Evolutionary conservation across 139 green algal species (phyloP), one percentile per base, ranked within the genome.

Genomic region (Gonium pectorale): DNA sequence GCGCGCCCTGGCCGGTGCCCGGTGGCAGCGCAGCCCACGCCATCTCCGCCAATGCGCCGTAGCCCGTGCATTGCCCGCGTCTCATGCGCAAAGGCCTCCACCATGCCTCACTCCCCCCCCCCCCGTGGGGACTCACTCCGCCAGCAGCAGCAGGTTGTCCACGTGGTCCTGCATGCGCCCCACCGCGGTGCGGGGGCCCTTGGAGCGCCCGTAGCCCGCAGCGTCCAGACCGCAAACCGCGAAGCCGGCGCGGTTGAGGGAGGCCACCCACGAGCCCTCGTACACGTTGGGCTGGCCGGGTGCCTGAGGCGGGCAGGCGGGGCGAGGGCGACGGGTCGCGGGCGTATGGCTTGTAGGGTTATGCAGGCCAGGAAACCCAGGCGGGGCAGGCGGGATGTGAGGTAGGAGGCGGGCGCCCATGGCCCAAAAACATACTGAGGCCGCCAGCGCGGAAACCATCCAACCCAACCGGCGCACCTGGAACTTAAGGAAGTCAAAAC

Each of bases 211-310:
- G 66, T 81, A 93, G 24, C 94, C 88, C 41, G 91, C 78, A 79
- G 93, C 87, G 88, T 97, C 94, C 13, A 96, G 81, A n/a, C 90
- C 90, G 38, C 73, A 88, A 11, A 95, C 89, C 29, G 85, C 89
- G 68, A 92, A 94, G 63, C 95, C 93, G 3, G 80, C 80, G 11
- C 71, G 21, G 69, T 97, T 97, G 29, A 94, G 86, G 5, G 67
- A 35, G 73, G 93, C 54, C 29, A 96, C 89, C 94, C 92, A 96
- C 15, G 89, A 94, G 7, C 86, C 90, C 0, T 49, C 66, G 80
- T 97, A 97, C 3, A 84, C 7, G 9, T 86, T 87, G 44, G 43
- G 83, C 56, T 89, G 87, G 38, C 81, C 86, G 5, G 67, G 26
- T 43, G 40, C 81, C 73, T 89, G 68, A 62, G 33, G 69, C 43